These are phyloP conservation scores for Lithohypha guttulata DNA, from an alignment of 2,329 filamentous ascomycete species.

Conservation along the genomic window DNA sequence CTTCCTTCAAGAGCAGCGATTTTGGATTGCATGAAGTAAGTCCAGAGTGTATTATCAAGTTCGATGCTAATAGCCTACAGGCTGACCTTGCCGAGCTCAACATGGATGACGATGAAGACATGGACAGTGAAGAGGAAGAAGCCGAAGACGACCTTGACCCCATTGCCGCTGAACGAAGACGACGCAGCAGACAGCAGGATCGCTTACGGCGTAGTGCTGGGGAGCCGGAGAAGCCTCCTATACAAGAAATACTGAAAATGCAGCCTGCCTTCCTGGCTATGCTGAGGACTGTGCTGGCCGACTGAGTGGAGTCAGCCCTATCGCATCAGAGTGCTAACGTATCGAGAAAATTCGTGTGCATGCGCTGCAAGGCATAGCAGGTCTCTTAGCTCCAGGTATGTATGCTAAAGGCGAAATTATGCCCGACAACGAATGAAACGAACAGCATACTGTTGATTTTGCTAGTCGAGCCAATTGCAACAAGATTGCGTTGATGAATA, in stretches of 20 bases:
- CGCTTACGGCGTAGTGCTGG: slow-evolving; percentile 68
- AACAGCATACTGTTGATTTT: too few species aligned
- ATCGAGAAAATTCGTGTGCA: too few species aligned
- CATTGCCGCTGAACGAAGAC: slow-evolving; percentile 72
- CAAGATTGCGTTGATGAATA: not conserved
- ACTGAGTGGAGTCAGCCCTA: slow-evolving; percentile 43
- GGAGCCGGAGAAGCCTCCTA: slow-evolving; percentile 68
- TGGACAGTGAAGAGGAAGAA: slow-evolving; percentile 53
- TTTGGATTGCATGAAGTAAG: slow-evolving; percentile 75
- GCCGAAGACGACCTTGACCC: slow-evolving; percentile 73
- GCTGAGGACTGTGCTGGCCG: slow-evolving; percentile 69
- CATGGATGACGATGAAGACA: slow-evolving; percentile 62
- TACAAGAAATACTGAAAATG: slow-evolving; percentile 71
- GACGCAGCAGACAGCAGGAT: slow-evolving; percentile 67
- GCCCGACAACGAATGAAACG: too few species aligned
- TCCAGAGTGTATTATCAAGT: slow-evolving; percentile 12
- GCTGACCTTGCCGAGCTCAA: slow-evolving; percentile 73
- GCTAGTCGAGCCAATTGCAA: too few species aligned
- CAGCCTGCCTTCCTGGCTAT: slow-evolving; percentile 70
- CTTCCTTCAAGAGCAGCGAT: slow-evolving; percentile 63
- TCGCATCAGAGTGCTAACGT: too few species aligned
- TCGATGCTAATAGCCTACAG: slow-evolving; percentile 26
- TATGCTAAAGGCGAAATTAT: too few species aligned
- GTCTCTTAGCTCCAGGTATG: not conserved
- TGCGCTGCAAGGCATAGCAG: not conserved